Evolutionary conservation across 2,329 filamentous ascomycete genomes (phyloP), one percentile per base, ranked within the genome.

Genomic region (Orbilia javanica): DNA sequence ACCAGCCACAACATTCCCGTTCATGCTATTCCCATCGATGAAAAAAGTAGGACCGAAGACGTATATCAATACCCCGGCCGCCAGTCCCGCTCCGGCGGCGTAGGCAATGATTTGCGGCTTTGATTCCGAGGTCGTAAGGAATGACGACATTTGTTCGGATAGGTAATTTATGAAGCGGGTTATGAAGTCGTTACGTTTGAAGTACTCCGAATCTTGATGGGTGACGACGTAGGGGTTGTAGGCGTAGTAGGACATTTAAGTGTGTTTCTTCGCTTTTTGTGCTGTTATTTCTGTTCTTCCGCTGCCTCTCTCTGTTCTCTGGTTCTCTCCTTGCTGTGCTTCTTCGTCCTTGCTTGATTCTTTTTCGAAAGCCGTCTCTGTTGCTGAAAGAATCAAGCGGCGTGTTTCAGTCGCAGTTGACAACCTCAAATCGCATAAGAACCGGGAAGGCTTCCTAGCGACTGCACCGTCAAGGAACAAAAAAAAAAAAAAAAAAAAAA

Each of bases 41-140:
- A 97, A 93, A 85, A 95, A 98, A 65, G 94, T 98, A n/a, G 96
- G 96, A 7, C 92, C 94, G 85, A 99, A 98, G 81, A 98, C 95
- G 85, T 98, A 99, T 84, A 98, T 93, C 73, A 98, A 89, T 34
- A 96, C 95, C 79, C 97, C 93, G 79, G 96, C 96, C 70, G 96
- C 96, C 79, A 99, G 91, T 68, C 94, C 97, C 78, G 95, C 96
- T 81, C 95, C 95, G 76, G 95, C 96, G 82, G 96, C 96, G 85
- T 99, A 99, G 81, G 93, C 93, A 82, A 96, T 91, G 6, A 91
- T 94, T 75, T 93, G 88, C 69, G 90, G 90, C 86, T 92, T 94
- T 83, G 96, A 70, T 13, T 77, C 73, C 31, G 53, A 27, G 3
- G 53, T 20, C 36, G 65, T 42, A 20, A 67, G 64, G 22, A 65